Conservation (phyloP, 768 basidiomycete genomes). For the Phylloporus sp. region DNA sequence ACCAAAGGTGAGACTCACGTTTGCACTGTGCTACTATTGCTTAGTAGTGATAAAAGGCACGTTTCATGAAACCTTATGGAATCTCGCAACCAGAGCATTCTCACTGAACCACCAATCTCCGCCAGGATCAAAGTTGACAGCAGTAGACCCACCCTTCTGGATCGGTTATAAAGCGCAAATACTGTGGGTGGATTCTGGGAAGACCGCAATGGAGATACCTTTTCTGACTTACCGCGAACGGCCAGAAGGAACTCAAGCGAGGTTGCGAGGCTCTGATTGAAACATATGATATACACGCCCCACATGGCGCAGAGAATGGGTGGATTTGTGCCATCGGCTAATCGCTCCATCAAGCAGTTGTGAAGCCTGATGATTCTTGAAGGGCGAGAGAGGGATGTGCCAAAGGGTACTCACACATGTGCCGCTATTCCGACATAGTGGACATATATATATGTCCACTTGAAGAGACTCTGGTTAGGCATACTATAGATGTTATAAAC, state of each 20-base stretch:
- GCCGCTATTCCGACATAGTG: conserved; percentile 21
- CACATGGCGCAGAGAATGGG: conserved; percentile 8
- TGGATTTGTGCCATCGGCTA: conserved; percentile 13
- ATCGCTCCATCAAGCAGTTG: conserved; percentile 5
- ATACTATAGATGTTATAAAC: conserved; percentile 20
- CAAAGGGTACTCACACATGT: conserved; percentile 16
- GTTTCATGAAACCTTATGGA: background rate
- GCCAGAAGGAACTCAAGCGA: conserved; percentile 17
- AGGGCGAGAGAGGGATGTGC: background rate
- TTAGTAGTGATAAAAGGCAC: conserved; percentile 7
- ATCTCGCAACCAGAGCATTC: background rate
- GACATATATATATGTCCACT: conserved; percentile 31
- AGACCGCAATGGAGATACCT: background rate
- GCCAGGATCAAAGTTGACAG: conserved; percentile 2
- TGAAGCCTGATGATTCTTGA: conserved; percentile 8
- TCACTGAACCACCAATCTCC: conserved; percentile 1
- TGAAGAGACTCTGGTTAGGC: conserved; percentile 17
- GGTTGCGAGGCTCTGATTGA: conserved; percentile 8
- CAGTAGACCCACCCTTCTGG: conserved; percentile 6
- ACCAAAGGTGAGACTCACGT: conserved; percentile 1
- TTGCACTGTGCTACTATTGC: background rate
- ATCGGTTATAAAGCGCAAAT: conserved; percentile 19
- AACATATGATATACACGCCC: conserved; percentile 1
- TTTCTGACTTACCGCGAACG: conserved; percentile 9
- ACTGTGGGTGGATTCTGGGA: conserved; percentile 7